Evolutionary conservation across 2,329 filamentous ascomycete species (phyloP).

Genomic region (Trichoderma sp.): DNA sequence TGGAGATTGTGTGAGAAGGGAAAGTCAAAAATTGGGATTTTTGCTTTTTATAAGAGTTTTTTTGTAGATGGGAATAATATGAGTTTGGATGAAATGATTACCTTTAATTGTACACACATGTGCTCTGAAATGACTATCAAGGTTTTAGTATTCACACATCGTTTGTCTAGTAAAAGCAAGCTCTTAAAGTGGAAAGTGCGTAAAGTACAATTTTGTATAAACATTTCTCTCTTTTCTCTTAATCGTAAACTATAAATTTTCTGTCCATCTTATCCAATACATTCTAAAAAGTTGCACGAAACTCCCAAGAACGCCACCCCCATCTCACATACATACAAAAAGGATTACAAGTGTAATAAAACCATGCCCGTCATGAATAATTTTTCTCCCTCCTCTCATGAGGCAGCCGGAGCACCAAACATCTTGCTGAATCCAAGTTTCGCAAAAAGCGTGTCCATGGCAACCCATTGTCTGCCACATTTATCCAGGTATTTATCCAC

Average conservation of each 20-base stretch:
- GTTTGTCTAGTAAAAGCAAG: not conserved
- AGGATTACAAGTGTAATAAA: not conserved
- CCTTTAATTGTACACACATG: not conserved
- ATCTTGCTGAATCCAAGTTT: conserved; percentile 60
- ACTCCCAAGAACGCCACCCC: not conserved
- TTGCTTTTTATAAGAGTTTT: not conserved
- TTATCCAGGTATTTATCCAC: conserved; percentile 86
- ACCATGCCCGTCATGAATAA: conserved; percentile 2
- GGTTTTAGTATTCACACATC: not conserved
- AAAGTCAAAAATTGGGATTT: not conserved
- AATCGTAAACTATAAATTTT: not conserved
- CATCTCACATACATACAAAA: not conserved
- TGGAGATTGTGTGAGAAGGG: not conserved
- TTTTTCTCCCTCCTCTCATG: not conserved
- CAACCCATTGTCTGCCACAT: conserved; percentile 89
- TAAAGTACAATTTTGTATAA: not conserved
- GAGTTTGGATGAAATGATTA: not conserved
- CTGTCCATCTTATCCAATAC: not conserved
- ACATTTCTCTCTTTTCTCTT: not conserved
- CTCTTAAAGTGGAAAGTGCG: not conserved
- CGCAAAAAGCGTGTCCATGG: conserved; percentile 86
- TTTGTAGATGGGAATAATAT: not conserved
- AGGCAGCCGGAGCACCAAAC: conserved; percentile 23
- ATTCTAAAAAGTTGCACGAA: not conserved
- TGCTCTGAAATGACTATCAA: not conserved